Evolutionary conservation across 768 basidiomycete genomes (phyloP).

Genomic region (Serendipita indica): DNA sequence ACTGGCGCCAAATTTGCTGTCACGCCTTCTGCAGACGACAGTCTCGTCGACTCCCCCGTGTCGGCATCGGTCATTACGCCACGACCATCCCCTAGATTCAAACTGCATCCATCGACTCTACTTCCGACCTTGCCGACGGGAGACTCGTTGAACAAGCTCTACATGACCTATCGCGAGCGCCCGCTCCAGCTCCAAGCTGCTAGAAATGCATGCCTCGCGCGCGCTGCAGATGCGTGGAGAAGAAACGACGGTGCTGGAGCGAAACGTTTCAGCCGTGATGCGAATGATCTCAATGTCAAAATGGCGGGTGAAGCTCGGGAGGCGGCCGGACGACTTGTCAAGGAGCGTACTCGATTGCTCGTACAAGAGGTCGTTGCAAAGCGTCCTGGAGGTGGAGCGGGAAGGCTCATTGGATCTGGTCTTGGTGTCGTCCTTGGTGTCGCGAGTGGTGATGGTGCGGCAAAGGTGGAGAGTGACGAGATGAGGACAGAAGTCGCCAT

Average conservation of each 20-base stretch:
- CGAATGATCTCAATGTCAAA: constrained; percentile 81
- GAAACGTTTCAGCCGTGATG: constrained; percentile 86
- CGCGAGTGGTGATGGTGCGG: constrained; percentile 31
- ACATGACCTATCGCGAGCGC: constrained; percentile 77
- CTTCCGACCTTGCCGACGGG: constrained; percentile 85
- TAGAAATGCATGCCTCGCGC: constrained; percentile 82
- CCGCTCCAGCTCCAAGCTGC: constrained; percentile 88
- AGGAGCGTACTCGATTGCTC: constrained; percentile 60
- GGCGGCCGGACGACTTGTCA: constrained; percentile 73
- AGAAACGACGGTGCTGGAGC: constrained; percentile 92
- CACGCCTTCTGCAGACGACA: neutral
- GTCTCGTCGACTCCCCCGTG: neutral
- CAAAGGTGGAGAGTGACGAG: constrained; percentile 60
- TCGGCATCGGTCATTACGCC: constrained; percentile 15
- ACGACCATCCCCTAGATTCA: constrained; percentile 63
- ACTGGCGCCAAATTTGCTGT: constrained; percentile 10
- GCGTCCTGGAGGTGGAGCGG: constrained; percentile 62
- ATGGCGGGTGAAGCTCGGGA: constrained; percentile 77
- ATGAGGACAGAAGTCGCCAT: constrained; percentile 64
- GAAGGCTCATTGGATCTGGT: constrained; percentile 56
- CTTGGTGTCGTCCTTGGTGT: constrained; percentile 75
- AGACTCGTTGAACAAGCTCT: constrained; percentile 58
- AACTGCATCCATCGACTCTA: constrained; percentile 64
- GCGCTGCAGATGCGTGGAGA: constrained; percentile 93
- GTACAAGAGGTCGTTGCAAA: constrained; percentile 71